phyloP scores from a whole-genome alignment of 1,139 yeast species.

The Hyphopichia pseudoburtonii region DNA sequence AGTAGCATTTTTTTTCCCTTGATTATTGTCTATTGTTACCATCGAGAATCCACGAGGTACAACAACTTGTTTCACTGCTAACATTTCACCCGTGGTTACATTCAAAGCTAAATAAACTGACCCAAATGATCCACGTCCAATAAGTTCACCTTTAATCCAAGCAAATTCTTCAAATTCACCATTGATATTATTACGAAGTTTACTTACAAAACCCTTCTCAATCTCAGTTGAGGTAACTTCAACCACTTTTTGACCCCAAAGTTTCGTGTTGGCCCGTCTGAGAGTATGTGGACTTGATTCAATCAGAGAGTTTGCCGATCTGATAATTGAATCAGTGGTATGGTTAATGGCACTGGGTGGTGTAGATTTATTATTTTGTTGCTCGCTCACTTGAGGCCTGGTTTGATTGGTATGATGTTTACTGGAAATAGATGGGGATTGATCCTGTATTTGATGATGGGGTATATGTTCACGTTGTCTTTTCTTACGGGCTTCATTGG shows the following conservation, averaged over 20 bases:
- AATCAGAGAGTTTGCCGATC: neutral
- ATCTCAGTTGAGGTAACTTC: slow-evolving; percentile 82
- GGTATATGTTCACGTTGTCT: slow-evolving; percentile 40
- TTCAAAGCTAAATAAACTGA: slow-evolving; percentile 89
- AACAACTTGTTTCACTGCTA: slow-evolving; percentile 94
- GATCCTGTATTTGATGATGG: slow-evolving; percentile 8
- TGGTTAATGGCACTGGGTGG: neutral
- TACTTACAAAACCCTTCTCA: slow-evolving; percentile 57
- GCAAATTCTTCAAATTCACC: slow-evolving; percentile 84
- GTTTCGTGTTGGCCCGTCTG: slow-evolving; percentile 80
- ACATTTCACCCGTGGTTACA: slow-evolving; percentile 97
- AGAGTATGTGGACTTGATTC: slow-evolving; percentile 24
- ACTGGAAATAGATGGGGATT: no score
- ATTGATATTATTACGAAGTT: slow-evolving; percentile 54
- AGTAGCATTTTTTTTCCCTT: slow-evolving; percentile 9
- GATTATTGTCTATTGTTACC: slow-evolving; percentile 7
- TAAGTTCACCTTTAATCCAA: slow-evolving; percentile 97
- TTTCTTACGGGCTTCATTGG: slow-evolving; percentile 77
- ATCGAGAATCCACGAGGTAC: slow-evolving; percentile 50
- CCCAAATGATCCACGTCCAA: slow-evolving; percentile 98
- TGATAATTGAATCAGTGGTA: neutral
- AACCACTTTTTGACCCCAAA: slow-evolving; percentile 95
- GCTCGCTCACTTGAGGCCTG: slow-evolving; percentile 8
- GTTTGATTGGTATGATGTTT: no score
- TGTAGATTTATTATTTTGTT: slow-evolving; percentile 4